Base-by-base conservation (phyloP, 768 basidiomycete species). In the Termitomyces eurrhizus region DNA sequence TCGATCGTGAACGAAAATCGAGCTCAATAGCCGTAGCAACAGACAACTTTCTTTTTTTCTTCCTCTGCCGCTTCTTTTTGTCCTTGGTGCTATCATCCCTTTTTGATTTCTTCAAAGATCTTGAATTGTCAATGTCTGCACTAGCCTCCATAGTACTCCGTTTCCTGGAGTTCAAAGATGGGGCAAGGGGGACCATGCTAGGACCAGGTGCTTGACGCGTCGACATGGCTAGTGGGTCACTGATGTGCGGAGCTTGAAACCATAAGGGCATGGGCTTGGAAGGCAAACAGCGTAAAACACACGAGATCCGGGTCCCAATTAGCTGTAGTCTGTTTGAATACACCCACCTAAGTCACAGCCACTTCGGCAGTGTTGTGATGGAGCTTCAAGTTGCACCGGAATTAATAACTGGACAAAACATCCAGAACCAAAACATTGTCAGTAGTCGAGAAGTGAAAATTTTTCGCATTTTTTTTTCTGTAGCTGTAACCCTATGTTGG, bases 191-290 rank as follows among this genome's bases (percentile, higher is more conserved):
- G 12, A 67, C 58, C 44, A 44, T 67, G 58, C 68, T 74, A 36
- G 75, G 63, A 52, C 70, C 71, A 35, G 75, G 74, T 18, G 74
- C 59, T 67, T 73, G 72, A 65, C 74, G 75, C 70, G 74, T 72
- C 58, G 73, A 66, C 66, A 67, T 67, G 46, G 18, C 26, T 35
- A 42, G 48, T 32, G 29, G 29, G 14, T 16, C 4, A 21, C 14
- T 13, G 37, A 29, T 49, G 26, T 21, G 32, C 60, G 32, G 64
- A 48, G 53, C 49, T 48, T 59, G 58, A 59, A 62, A 42, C 41
- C 12, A 18, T 29, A 36, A 35, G 37, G 45, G 29, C 21, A n/a
- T 4, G 16, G 50, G 16, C 26, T 53, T 41, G 24, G 6, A 42
- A 14, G 11, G 7, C 11, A 55, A 55, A 55, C 41, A 55, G 18